Conservation (phyloP, 1,284 basidiomycete genomes). For the Heimioporus retisporus region DNA sequence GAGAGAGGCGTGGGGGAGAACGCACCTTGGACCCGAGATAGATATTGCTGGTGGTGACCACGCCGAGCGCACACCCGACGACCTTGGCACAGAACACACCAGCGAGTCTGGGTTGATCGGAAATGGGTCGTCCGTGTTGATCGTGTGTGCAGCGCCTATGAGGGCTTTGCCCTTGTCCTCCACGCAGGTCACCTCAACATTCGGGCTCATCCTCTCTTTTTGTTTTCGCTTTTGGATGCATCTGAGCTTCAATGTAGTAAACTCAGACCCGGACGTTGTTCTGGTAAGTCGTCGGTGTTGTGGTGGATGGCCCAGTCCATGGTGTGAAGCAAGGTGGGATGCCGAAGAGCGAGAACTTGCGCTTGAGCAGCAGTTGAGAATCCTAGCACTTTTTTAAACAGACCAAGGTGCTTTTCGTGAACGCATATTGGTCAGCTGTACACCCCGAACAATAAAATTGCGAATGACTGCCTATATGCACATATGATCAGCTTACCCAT, state of each 20-base stretch:
- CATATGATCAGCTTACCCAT: too few species aligned
- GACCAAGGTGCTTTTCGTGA: constrained; percentile 23
- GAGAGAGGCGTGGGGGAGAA: too few species aligned
- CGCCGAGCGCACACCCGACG: constrained; percentile 58
- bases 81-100: constrained; percentile 64
- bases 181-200: constrained; percentile 19
- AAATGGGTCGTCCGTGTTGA: constrained; percentile 54
- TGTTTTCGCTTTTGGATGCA: not conserved
- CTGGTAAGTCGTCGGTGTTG: not conserved
- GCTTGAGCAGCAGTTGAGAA: not conserved
- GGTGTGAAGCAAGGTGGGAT: not conserved
- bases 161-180: constrained; percentile 10
- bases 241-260: not conserved
- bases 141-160: constrained; percentile 11
- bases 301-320: constrained; percentile 7
- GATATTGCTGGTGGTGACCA: constrained; percentile 71
- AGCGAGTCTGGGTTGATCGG: constrained; percentile 62
- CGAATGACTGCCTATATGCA: too few species aligned
- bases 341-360: not conserved
- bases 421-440: constrained; percentile 10
- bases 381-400: constrained; percentile 9
- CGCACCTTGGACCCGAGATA: constrained; percentile 70
- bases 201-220: constrained; percentile 2
- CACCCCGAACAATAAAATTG: not conserved
- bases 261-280: not conserved